These are phyloP conservation scores for Fusarium cyanostomum DNA, from an alignment of 2,329 filamentous ascomycete species.

Conservation along the genomic window DNA sequence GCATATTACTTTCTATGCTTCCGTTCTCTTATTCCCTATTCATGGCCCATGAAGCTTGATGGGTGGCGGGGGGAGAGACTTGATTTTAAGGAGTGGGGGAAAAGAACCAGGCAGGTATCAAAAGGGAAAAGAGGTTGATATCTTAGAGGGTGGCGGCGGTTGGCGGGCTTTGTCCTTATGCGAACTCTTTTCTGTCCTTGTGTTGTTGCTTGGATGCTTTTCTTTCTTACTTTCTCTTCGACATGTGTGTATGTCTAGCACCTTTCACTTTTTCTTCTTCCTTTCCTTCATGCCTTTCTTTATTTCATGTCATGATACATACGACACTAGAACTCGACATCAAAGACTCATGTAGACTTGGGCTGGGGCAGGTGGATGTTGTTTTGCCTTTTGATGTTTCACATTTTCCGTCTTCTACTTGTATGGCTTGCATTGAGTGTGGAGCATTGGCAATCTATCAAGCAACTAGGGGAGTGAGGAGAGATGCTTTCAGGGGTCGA, in stretches of 20 bases:
- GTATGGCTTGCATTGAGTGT: constrained; percentile 3
- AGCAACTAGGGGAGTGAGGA: not conserved
- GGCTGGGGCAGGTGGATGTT: not conserved
- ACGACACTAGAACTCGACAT: constrained; percentile 13
- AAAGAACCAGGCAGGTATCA: not conserved
- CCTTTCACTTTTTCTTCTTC: not conserved
- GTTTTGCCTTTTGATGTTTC: not conserved
- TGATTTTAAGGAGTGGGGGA: not conserved
- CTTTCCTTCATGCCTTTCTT: not conserved
- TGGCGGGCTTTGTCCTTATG: constrained; percentile 11
- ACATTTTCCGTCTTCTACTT: constrained; percentile 1
- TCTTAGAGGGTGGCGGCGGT: not conserved
- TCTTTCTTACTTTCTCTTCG: constrained; percentile 1
- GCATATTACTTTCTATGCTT: constrained; percentile 2
- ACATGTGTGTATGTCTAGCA: constrained; percentile 1
- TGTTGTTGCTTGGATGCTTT: constrained; percentile 3
- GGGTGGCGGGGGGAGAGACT: not conserved
- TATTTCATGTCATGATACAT: constrained; percentile 12
- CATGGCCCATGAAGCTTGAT: not conserved
- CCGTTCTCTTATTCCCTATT: not conserved
- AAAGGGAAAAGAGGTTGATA: not conserved
- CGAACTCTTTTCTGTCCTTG: not conserved
- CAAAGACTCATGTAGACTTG: constrained; percentile 9
- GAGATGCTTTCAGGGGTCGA: not conserved
- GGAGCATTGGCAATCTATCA: constrained; percentile 6